Evolutionary conservation across 306 rosid genomes (phyloP).

Genomic region (Alnus glutinosa): DNA sequence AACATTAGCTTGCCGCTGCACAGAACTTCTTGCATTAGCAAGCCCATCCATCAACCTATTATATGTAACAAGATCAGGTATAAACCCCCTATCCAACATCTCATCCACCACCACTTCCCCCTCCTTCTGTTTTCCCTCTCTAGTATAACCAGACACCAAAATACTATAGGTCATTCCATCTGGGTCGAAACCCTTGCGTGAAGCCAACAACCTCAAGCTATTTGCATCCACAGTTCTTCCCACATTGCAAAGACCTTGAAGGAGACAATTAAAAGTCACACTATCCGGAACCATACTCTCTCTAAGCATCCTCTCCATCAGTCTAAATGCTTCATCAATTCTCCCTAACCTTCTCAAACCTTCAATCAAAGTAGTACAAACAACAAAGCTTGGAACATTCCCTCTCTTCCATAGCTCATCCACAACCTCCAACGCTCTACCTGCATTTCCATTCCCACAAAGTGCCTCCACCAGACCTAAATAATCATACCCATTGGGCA

Average conservation of each 20-base stretch:
- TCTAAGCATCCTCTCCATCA: slow-evolving; percentile 65
- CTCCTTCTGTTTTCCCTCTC: slow-evolving; percentile 50
- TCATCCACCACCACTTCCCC: slow-evolving; percentile 66
- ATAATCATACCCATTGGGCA: slow-evolving; percentile 72
- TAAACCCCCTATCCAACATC: slow-evolving; percentile 75
- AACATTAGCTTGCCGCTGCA: slow-evolving; percentile 2
- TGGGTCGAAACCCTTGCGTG: slow-evolving; percentile 58
- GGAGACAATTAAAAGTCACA: slow-evolving; percentile 71
- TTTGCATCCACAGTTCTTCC: slow-evolving; percentile 65
- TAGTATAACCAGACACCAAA: slow-evolving; percentile 57
- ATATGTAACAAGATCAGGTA: slow-evolving; percentile 70
- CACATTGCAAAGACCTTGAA: slow-evolving; percentile 55
- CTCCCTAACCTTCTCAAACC: slow-evolving; percentile 59
- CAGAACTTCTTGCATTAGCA: slow-evolving; percentile 17
- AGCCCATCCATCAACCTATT: slow-evolving; percentile 61
- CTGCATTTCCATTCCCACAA: slow-evolving; percentile 47
- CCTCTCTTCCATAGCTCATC: slow-evolving; percentile 69
- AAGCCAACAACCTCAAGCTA: slow-evolving; percentile 59
- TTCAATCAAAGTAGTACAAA: slow-evolving; percentile 65
- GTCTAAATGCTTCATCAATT: slow-evolving; percentile 41
- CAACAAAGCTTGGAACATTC: slow-evolving; percentile 61
- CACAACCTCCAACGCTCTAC: slow-evolving; percentile 50
- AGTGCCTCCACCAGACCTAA: slow-evolving; percentile 54
- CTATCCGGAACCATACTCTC: slow-evolving; percentile 60
- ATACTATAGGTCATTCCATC: slow-evolving; percentile 54